Evolutionary conservation across 2,329 filamentous ascomycete genomes (phyloP).

Genomic region (Apiospora koreana): DNA sequence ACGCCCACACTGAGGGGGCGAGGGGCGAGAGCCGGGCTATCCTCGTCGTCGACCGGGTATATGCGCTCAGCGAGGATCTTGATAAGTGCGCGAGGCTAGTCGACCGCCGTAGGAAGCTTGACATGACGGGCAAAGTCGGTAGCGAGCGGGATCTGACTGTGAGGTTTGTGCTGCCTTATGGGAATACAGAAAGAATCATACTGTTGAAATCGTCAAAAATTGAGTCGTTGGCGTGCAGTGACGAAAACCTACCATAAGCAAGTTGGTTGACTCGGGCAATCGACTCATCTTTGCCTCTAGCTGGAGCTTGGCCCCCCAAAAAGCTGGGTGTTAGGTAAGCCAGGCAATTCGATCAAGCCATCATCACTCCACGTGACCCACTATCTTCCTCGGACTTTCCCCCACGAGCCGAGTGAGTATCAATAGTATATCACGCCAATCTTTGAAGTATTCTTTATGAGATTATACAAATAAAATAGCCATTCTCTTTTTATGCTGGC

Average conservation of each 20-base stretch:
- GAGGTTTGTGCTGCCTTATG: slow-evolving; percentile 14
- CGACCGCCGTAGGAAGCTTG: slow-evolving; percentile 33
- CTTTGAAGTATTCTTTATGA: too few species aligned
- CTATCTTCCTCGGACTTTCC: background rate
- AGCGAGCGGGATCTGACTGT: slow-evolving; percentile 12
- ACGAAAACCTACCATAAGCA: background rate
- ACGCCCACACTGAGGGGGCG: slow-evolving; percentile 25
- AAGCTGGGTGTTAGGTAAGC: too few species aligned
- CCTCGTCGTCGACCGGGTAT: slow-evolving; percentile 26
- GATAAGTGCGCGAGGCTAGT: slow-evolving; percentile 29
- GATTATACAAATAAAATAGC: too few species aligned
- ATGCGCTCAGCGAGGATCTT: slow-evolving; percentile 23
- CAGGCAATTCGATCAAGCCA: background rate
- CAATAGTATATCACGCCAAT: too few species aligned
- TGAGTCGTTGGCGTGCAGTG: background rate
- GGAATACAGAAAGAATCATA: background rate
- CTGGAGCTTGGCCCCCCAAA: background rate
- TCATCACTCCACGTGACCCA: slow-evolving; percentile 3
- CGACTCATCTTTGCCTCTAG: slow-evolving; percentile 2
- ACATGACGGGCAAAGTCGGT: slow-evolving; percentile 31
- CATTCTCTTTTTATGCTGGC: too few species aligned
- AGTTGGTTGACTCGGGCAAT: background rate
- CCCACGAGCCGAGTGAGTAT: too few species aligned
- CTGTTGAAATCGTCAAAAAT: background rate
- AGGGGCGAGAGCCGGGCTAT: slow-evolving; percentile 25